These are phyloP conservation scores for Solanum etuberosum DNA, from an alignment of 257 asterid species.

Conservation along the genomic window DNA sequence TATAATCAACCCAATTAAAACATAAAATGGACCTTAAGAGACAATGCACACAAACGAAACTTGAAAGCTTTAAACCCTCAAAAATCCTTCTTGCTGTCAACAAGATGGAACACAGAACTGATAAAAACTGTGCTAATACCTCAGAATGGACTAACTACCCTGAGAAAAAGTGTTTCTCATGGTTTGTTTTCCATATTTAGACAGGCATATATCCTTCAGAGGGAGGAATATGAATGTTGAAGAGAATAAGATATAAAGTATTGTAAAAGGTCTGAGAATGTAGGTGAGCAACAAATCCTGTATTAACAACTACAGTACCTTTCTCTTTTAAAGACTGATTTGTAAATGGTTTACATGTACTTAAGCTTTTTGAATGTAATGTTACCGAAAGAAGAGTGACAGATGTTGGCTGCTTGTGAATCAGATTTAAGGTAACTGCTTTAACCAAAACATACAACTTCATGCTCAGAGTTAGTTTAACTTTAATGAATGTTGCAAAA, in stretches of 20 bases:
- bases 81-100: background rate
- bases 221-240: too few relatives aligned
- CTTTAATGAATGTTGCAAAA: too few relatives aligned
- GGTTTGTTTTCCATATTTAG: too few relatives aligned
- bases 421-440: conserved; percentile 56
- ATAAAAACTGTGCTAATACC: too few relatives aligned
- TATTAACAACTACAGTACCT: background rate
- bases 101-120: too few relatives aligned
- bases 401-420: too few relatives aligned
- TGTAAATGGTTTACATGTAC: background rate
- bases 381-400: background rate
- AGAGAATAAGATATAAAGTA: background rate
- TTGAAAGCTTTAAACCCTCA: background rate
- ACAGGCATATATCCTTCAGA: too few relatives aligned
- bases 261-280: background rate
- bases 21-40: background rate
- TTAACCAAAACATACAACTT: background rate
- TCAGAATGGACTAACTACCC: too few relatives aligned
- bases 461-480: background rate
- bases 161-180: too few relatives aligned
- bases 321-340: background rate
- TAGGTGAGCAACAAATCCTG: background rate
- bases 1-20: background rate
- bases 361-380: background rate
- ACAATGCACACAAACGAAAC: background rate